Base-by-base conservation (phyloP, 108 stramenopile species). In the Nitzschia palea region DNA sequence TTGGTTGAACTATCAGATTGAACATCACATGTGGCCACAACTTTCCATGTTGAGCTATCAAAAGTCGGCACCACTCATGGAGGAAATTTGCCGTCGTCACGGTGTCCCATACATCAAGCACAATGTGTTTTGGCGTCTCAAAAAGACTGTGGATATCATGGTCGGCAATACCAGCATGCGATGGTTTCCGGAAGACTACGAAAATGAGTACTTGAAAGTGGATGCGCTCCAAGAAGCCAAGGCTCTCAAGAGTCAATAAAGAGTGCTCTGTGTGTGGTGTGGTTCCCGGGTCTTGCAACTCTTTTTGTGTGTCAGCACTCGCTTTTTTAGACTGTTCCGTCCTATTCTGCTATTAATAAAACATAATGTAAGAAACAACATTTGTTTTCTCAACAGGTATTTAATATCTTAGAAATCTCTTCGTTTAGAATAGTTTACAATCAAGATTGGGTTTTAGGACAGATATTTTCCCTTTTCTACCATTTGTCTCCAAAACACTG, bases 1-100 rank as follows among this genome's bases (percentile, higher is more conserved):
- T 43, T 89, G 75, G 71, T 57, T 89, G 25, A 85, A 85, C 69
- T 89, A 89, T 43, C 88, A 89, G 60, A 86, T 86, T 53, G 88
- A 86, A 61, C 88, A 86, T 44, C 88, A 89, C 45, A 44, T 85
- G 32, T 85, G 83, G 85, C 88, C 88, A 33, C 82, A 85, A 32
- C 70, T 86, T 20, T 71, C 68, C 34, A 89, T 89, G 88, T 55
- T 80, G 32, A 75, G 70, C 32, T 89, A 86, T 61, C 85, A 89
- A 69, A 70, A 59, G n/a, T 82, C 76, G 8, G 80, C 80, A 17
- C 86, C 86, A 2, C 47, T 54, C 4, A 73, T 87, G 42, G 54
- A 81, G 43, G 78, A 58, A 18, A 80, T 87, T 33, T 87, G 86
- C 47, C 55, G 67, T 18, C 71, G 67, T 30, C 75, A 87, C 45